Base-by-base conservation (phyloP, 768 basidiomycete genomes). In the Mycena haematopus region DNA sequence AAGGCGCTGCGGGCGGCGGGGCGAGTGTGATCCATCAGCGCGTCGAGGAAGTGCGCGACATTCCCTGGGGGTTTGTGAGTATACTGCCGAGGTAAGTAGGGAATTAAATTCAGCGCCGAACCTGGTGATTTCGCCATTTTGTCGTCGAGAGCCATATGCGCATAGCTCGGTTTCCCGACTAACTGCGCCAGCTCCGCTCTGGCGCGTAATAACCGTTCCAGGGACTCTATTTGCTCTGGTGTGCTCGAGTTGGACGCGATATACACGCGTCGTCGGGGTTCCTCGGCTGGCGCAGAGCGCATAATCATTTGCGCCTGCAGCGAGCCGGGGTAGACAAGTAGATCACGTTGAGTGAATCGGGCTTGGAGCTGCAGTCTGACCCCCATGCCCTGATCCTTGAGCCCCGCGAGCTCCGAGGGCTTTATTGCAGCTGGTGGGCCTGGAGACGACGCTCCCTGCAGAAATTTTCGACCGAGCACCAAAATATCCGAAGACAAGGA, bases 111-210 rank as follows among this genome's bases (percentile, higher is more conserved):
- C n/a, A n/a, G 9, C 29, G 19, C 71, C 83, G 63, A 62, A 93
- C 92, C 92, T 55, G 96, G 96, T 33, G 87, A 91, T 75, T 92
- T 94, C 1, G 96, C 96, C 97, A 99, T 99, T 78, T 97, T 99
- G 75, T 98, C 96, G 31, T 85, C 85, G 21, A 99, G 80, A 0
- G 88, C 86, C 84, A 97, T 91, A 62, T 93, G 87, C 0, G 89
- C 95, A 78, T 86, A 99, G 67, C 91, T 96, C 40, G 88, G 81
- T 69, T 87, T 86, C 11, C 96, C 96, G 38, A 97, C 89, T 17
- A 99, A 77, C 22, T 79, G 84, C 2, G 97, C 95, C 7, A 98
- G 80, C 69, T 95, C 86, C 6, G 88, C 93, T 29, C 97, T 85
- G 46, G 88, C 87, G 35, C 81, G 79, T 31, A 99, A 77, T 52